These are phyloP conservation scores for Anastatica hierochuntica DNA, from an alignment of 345 rosid species.

Conservation along the genomic window DNA sequence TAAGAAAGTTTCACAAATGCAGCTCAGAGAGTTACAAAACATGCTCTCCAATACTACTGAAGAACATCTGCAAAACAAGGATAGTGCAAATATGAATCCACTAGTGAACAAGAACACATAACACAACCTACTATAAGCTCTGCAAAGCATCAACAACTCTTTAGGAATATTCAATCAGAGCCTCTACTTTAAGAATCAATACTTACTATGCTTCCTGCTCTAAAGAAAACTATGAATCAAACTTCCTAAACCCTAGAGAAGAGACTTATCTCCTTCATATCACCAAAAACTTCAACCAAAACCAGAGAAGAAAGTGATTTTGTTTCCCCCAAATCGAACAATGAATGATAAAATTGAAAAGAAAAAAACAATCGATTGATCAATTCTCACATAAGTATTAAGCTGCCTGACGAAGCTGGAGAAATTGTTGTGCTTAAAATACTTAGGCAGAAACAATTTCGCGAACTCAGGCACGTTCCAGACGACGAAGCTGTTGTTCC, in stretches of 20 bases:
- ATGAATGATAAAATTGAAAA: background rate
- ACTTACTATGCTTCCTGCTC: background rate
- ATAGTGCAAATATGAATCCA: constrained; percentile 2
- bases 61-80: constrained; percentile 12
- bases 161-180: background rate
- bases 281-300: background rate
- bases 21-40: constrained; percentile 1
- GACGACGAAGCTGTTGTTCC: constrained; percentile 44
- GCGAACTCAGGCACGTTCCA: constrained; percentile 50
- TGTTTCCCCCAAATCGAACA: background rate
- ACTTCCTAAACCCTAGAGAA: background rate
- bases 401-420: constrained; percentile 57
- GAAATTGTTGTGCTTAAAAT: constrained; percentile 56
- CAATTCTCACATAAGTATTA: constrained; percentile 42
- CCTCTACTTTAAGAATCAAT: background rate
- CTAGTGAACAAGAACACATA: background rate
- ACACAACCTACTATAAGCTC: background rate
- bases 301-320: background rate
- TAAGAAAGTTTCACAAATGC: background rate
- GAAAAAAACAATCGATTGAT: background rate
- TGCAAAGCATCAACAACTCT: background rate
- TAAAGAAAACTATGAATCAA: background rate
- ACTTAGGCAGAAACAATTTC: constrained; percentile 40
- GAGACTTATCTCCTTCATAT: background rate
- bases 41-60: constrained; percentile 1